These are phyloP conservation scores for Xerocomus amazonicus DNA, from an alignment of 1,284 basidiomycete species.

Conservation along the genomic window DNA sequence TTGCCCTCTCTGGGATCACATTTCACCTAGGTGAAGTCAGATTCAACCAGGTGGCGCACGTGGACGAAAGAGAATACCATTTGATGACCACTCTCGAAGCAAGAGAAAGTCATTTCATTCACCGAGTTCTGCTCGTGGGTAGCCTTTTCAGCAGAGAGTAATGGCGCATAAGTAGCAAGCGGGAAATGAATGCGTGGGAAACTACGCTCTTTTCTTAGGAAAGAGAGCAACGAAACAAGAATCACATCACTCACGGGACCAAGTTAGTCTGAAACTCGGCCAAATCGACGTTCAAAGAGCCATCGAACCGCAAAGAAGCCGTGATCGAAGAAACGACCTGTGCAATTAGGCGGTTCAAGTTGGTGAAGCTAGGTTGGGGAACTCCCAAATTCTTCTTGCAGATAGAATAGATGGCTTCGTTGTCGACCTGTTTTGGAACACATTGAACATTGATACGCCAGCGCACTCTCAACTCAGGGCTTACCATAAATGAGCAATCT, in stretches of 20 bases:
- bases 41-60: constrained; percentile 7
- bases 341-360: constrained; percentile 96
- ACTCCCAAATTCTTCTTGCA: constrained; percentile 96
- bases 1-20: constrained; percentile 95
- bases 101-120: constrained; percentile 97
- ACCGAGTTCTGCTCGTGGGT: constrained; percentile 98
- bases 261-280: constrained; percentile 99
- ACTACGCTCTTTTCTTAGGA: constrained; percentile 36
- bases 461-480: constrained; percentile 6
- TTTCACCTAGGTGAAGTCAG: constrained; percentile 56
- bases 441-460: background rate
- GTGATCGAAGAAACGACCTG: constrained; percentile 98
- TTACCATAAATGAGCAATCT: constrained; percentile 97
- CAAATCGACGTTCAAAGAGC: constrained; percentile 96
- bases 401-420: constrained; percentile 98
- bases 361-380: constrained; percentile 84
- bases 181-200: constrained; percentile 99
- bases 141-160: constrained; percentile 85
- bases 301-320: constrained; percentile 96
- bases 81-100: constrained; percentile 97
- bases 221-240: background rate
- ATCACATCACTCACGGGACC: constrained; percentile 68
- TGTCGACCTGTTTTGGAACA: constrained; percentile 67
- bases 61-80: constrained; percentile 59
- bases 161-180: constrained; percentile 92